Evolutionary conservation across 805 yeast species (phyloP), one percentile per base, ranked within the genome.

Genomic region (Metschnikowia bowlesiae): DNA sequence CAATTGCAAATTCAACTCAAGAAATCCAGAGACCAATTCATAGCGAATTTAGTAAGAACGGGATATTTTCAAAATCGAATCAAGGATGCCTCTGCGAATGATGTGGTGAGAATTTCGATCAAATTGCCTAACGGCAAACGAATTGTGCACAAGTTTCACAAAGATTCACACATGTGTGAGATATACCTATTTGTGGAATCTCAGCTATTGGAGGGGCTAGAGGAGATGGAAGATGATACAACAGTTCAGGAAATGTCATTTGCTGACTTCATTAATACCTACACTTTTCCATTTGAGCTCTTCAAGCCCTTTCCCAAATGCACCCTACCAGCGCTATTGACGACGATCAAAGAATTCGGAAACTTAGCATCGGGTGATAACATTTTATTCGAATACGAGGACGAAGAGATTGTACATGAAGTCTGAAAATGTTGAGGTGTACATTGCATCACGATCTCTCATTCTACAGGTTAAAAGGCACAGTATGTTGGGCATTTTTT

Each of bases 81-180:
- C 7, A 41, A 57, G 26, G 46, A 46, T 5, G 42, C 46, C 4
- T 11, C 50, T 18, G 44, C 53, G 2, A 22, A 18, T 1, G 53
- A 51, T 1, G 48, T 53, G 10, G 69, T 69, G 0, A 59, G 66
- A 44, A 72, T 84, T 18, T 83, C 85, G 46, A 68, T 84, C 54
- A 76, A 82, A 60, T 66, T 79, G 34, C 82, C 85, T 8, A 62
- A 72, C 34, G 87, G 88, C 2, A 69, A 70, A 44, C 63, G 83
- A 48, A 60, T 75, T 7, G 69, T 81, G 2, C 75, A 77, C 33
- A 73, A 69, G 35, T 74, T 84, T 47, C 55, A 59, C 39, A 65
- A 69, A 32, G 52, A 63, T 1, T 67, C 74, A n/a, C 59, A 78
- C 0, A 53, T 79, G 26, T 63, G 61, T 38, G 83, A 82, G 40